Conservation (phyloP, 345 rosid species). For the Hibiscus tridactylites region DNA sequence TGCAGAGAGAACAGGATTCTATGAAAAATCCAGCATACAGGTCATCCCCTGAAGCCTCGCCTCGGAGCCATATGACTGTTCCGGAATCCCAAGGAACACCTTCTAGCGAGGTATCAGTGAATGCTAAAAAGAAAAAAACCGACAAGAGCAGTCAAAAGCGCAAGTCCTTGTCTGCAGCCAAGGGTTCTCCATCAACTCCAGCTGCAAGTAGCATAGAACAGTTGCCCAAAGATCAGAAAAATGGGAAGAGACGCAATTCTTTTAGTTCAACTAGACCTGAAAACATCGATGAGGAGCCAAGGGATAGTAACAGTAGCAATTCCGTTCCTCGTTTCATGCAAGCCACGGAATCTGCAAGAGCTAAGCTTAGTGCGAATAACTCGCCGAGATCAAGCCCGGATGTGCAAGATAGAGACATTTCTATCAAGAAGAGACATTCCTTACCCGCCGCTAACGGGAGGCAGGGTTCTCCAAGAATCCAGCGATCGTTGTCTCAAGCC, state of each 20-base stretch:
- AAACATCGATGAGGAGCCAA: constrained; percentile 56
- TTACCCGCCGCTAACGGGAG: constrained; percentile 76
- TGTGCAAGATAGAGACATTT: constrained; percentile 64
- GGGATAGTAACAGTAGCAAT: constrained; percentile 61
- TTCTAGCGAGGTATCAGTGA: constrained; percentile 65
- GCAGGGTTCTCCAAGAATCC: constrained; percentile 84
- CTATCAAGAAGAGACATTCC: constrained; percentile 80
- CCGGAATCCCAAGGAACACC: constrained; percentile 86
- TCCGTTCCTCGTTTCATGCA: constrained; percentile 93
- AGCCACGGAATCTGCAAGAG: constrained; percentile 87
- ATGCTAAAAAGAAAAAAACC: constrained; percentile 36
- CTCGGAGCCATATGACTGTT: constrained; percentile 53
- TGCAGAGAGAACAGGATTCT: constrained; percentile 23
- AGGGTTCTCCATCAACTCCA: constrained; percentile 53
- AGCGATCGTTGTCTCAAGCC: constrained; percentile 54
- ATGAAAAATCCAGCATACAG: constrained; percentile 35
- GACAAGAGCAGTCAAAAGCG: constrained; percentile 51
- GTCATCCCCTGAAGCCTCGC: constrained; percentile 50
- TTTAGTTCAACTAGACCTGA: constrained; percentile 47
- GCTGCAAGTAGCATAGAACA: constrained; percentile 36
- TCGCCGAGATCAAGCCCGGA: constrained; percentile 97
- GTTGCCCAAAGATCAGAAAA: constrained; percentile 55
- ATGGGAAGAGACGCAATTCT: constrained; percentile 61
- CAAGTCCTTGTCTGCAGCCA: constrained; percentile 43
- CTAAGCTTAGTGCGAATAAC: constrained; percentile 66